Evolutionary conservation across 2,329 filamentous ascomycete genomes (phyloP).

Genomic region (Ophiosphaerella herpotricha): DNA sequence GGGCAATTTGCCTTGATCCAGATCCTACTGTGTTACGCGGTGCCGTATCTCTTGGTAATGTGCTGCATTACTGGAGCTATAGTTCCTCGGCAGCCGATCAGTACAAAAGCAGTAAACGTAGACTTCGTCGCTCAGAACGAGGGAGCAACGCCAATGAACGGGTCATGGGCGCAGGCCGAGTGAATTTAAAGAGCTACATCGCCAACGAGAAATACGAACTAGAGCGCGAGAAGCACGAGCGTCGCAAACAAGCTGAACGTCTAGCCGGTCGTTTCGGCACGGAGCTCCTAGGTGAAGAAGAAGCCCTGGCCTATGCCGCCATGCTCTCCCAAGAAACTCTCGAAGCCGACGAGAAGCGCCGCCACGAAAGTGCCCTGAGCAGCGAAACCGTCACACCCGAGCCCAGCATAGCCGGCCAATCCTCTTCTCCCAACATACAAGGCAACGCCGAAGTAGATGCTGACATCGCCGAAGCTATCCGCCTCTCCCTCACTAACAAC

Average conservation of each 20-base stretch:
- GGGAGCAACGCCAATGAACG: constrained; percentile 64
- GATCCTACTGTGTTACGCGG: constrained; percentile 85
- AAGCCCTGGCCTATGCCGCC: constrained; percentile 66
- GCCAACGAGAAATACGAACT: constrained; percentile 83
- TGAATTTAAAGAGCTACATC: constrained; percentile 79
- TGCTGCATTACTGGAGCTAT: constrained; percentile 91
- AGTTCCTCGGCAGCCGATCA: constrained; percentile 78
- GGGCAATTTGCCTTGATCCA: constrained; percentile 84
- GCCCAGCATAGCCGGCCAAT: constrained; percentile 31
- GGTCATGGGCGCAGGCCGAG: constrained; percentile 66
- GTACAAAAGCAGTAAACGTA: constrained; percentile 77
- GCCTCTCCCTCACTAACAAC: constrained; percentile 51
- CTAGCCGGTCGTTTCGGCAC: constrained; percentile 83
- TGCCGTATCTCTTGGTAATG: constrained; percentile 82
- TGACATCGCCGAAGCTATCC: constrained; percentile 67
- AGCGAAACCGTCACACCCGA: constrained; percentile 47
- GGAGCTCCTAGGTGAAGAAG: constrained; percentile 69
- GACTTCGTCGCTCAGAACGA: constrained; percentile 69
- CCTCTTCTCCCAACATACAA: constrained; percentile 36
- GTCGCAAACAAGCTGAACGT: constrained; percentile 69
- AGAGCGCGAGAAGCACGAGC: constrained; percentile 70
- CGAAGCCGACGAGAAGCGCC: constrained; percentile 53
- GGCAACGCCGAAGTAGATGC: constrained; percentile 58
- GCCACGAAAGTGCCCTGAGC: constrained; percentile 47
- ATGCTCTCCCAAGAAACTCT: constrained; percentile 65